A percentile compares a stretch with the other conserved stretches of the same genome.
Evolutionary conservation across 257 asterid genomes (phyloP).

Genomic region (Jaltomata sinuosa): DNA sequence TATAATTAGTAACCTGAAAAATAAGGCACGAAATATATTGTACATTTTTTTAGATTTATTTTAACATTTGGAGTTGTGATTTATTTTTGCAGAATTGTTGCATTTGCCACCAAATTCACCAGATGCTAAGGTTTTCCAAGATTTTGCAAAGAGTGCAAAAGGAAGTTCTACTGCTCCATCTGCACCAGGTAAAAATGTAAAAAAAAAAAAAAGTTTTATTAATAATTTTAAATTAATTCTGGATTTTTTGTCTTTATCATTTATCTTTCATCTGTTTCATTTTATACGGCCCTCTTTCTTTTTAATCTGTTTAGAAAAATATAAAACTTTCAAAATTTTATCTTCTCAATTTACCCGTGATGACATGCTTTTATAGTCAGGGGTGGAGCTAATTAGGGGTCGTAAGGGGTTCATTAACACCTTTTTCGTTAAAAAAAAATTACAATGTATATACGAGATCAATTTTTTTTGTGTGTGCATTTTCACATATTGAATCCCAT

Average conservation of each 20-base stretch:
- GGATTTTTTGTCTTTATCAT: not conserved
- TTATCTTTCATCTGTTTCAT: not conserved
- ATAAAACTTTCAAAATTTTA: not conserved
- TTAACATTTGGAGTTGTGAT: not conserved
- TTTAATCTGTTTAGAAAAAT: not conserved
- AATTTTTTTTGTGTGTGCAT: not conserved
- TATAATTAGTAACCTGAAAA: not conserved
- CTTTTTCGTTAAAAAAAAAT: not conserved
- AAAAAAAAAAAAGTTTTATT: not conserved
- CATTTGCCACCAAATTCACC: conserved; percentile 81
- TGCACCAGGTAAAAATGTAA: not conserved
- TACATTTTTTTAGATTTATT: not conserved
- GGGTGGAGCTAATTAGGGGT: not conserved
- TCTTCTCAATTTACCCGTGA: not conserved
- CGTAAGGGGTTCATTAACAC: not conserved
- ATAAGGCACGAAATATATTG: not conserved
- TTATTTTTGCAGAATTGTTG: conserved; percentile 34
- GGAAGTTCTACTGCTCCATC: conserved; percentile 25
- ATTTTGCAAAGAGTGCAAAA: conserved; percentile 31
- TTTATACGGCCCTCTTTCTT: not conserved
- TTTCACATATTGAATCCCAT: no score
- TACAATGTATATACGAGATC: not conserved
- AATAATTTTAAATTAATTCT: not conserved
- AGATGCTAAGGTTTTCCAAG: conserved; percentile 68
- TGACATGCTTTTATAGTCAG: not conserved